These are phyloP conservation scores for Arabidopsis arenosa DNA, from an alignment of 345 rosid species.

Conservation along the genomic window DNA sequence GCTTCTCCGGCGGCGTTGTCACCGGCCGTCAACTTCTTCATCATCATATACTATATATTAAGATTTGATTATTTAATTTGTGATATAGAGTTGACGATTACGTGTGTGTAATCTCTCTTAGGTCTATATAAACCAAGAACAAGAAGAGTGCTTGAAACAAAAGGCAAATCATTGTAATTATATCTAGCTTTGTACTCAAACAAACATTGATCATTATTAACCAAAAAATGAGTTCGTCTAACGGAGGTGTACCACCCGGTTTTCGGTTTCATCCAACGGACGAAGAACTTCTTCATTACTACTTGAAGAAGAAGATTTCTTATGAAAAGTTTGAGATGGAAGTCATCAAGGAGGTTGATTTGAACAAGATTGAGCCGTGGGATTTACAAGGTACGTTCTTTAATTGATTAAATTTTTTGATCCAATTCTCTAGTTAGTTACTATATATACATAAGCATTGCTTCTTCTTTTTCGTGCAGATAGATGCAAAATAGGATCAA, in stretches of 20 bases:
- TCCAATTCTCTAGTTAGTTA: not conserved
- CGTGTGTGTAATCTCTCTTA: constrained; percentile 2
- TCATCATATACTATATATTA: constrained; percentile 32
- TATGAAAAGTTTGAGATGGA: constrained; percentile 96
- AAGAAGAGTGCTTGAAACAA: constrained; percentile 32
- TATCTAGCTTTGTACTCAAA: constrained; percentile 8
- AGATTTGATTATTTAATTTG: not conserved
- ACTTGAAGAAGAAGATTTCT: constrained; percentile 86
- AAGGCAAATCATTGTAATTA: constrained; percentile 12
- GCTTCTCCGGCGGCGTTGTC: constrained; percentile 81
- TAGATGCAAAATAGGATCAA: constrained; percentile 87
- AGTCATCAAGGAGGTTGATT: constrained; percentile 90
- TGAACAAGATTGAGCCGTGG: constrained; percentile 98
- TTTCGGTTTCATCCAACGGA: constrained; percentile 96
- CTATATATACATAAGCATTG: not conserved
- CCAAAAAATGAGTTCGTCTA: constrained; percentile 50
- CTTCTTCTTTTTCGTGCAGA: constrained; percentile 45
- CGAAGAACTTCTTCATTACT: constrained; percentile 93
- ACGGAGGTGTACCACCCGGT: constrained; percentile 95
- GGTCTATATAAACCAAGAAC: constrained; percentile 13
- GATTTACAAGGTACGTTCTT: constrained; percentile 80
- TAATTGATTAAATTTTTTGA: not conserved
- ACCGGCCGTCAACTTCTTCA: constrained; percentile 79
- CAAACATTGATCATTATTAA: constrained; percentile 13
- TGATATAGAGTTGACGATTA: constrained; percentile 28